Conservation (phyloP, 2,329 filamentous ascomycete genomes). For the Ascomycota sp. region DNA sequence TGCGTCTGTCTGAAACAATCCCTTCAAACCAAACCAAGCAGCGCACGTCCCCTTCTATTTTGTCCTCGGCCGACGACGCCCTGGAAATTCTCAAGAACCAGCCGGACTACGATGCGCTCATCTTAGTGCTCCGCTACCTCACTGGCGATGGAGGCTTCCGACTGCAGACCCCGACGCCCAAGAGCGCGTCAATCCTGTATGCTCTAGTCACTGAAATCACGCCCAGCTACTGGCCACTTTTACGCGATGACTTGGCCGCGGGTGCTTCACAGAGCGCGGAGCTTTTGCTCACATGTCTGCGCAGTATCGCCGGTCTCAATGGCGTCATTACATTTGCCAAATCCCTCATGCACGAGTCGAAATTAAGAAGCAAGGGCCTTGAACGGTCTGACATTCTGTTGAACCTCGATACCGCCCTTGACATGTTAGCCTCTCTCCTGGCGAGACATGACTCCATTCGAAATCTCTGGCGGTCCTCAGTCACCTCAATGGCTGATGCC, state of each 20-base stretch:
- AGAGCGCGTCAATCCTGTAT: conserved; percentile 53
- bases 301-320: conserved; percentile 55
- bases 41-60: conserved; percentile 1
- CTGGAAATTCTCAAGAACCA: conserved; percentile 38
- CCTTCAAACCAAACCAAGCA: conserved; percentile 3
- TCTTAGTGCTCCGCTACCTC: conserved; percentile 30
- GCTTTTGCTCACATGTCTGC: conserved; percentile 40
- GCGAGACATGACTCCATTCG: conserved; percentile 13
- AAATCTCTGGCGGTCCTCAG: conserved; percentile 17
- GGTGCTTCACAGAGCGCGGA: conserved; percentile 7
- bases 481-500: conserved; percentile 5
- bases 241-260: conserved; percentile 23
- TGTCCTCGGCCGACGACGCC: conserved; percentile 23
- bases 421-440: conserved; percentile 21
- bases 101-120: conserved; percentile 35
- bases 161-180: conserved; percentile 30
- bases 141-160: conserved; percentile 6
- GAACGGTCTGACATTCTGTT: conserved; percentile 20
- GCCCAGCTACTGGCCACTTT: conserved; percentile 57
- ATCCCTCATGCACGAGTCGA: conserved; percentile 31
- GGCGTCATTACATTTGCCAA: conserved; percentile 51
- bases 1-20: conserved; percentile 17
- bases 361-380: conserved; percentile 13
- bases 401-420: conserved; percentile 21
- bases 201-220: conserved; percentile 50